Percentiles rank a stretch among this genome's conserved stretches.
These are phyloP conservation scores for Cladobotryum mycophilum DNA, from an alignment of 2,329 filamentous ascomycete genomes.

Conservation along the genomic window DNA sequence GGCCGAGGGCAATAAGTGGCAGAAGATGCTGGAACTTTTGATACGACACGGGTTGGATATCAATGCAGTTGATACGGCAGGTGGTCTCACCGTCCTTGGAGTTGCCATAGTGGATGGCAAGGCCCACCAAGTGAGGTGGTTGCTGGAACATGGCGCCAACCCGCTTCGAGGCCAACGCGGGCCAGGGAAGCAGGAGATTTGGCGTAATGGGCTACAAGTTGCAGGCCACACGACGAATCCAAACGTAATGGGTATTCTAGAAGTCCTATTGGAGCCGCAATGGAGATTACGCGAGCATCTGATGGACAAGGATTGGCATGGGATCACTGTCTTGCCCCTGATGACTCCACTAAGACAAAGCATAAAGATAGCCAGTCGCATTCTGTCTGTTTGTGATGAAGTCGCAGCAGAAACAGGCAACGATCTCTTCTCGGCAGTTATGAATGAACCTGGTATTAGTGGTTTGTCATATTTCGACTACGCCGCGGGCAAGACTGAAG, in stretches of 20 bases:
- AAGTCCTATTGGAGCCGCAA: constrained; percentile 14
- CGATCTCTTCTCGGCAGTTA: constrained; percentile 14
- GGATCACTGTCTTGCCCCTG: constrained; percentile 11
- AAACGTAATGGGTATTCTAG: constrained; percentile 7
- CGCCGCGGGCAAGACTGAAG: neutral
- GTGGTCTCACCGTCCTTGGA: constrained; percentile 15
- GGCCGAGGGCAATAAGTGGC: neutral
- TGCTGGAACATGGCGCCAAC: constrained; percentile 18
- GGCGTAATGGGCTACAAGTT: constrained; percentile 15
- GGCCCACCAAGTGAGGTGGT: constrained; percentile 13
- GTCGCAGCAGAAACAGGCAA: constrained; percentile 12
- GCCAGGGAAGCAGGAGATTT: constrained; percentile 4
- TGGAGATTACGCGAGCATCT: constrained; percentile 15
- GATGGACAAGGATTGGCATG: constrained; percentile 12
- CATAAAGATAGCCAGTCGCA: neutral
- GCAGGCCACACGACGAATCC: neutral
- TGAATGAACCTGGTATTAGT: constrained; percentile 1
- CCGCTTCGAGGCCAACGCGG: constrained; percentile 12
- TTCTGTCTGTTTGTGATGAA: constrained; percentile 13
- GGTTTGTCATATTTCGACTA: constrained; percentile 12
- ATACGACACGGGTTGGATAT: constrained; percentile 16
- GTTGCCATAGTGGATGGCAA: constrained; percentile 13
- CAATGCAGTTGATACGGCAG: constrained; percentile 10
- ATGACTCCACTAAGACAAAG: neutral
- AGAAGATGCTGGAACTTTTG: constrained; percentile 13